These are phyloP conservation scores for Mycena rosella DNA, from an alignment of 768 basidiomycete genomes.

Conservation along the genomic window DNA sequence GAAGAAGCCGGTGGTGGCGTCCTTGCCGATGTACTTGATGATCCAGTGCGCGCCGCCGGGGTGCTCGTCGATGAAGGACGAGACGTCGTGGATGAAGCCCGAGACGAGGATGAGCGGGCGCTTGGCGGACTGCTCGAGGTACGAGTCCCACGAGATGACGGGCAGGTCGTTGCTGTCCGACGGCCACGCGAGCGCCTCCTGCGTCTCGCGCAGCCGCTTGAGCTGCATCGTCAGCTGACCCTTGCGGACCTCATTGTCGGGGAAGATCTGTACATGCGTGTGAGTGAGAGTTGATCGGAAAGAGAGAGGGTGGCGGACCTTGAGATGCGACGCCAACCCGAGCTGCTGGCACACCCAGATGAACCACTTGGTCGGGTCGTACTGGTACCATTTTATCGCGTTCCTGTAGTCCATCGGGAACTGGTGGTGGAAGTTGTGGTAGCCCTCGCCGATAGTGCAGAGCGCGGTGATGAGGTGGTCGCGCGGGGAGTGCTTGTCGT, in stretches of 20 bases:
- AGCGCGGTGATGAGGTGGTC: constrained; percentile 93
- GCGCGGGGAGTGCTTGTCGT: constrained; percentile 97
- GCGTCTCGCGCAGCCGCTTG: constrained; percentile 84
- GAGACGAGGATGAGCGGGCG: constrained; percentile 90
- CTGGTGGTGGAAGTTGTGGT: constrained; percentile 98
- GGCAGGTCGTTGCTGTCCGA: constrained; percentile 81
- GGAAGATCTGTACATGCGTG: constrained; percentile 54
- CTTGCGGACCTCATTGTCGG: constrained; percentile 79
- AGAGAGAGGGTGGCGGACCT: constrained; percentile 50
- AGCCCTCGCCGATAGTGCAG: constrained; percentile 94
- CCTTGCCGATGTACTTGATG: constrained; percentile 89
- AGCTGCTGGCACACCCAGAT: constrained; percentile 73
- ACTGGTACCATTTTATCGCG: constrained; percentile 95
- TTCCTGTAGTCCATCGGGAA: constrained; percentile 99
- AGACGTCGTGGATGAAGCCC: constrained; percentile 94
- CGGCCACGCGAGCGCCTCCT: constrained; percentile 87
- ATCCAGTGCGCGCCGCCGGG: constrained; percentile 92
- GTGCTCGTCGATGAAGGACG: constrained; percentile 89
- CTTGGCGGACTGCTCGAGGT: constrained; percentile 78
- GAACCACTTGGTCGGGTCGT: constrained; percentile 94
- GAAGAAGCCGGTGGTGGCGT: constrained; percentile 95
- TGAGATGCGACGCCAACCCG: constrained; percentile 81
- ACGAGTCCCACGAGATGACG: constrained; percentile 91
- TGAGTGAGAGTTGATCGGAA: neutral
- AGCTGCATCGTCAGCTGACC: constrained; percentile 96